A percentile compares a stretch with the other conserved stretches of the same genome.
phyloP scores from a whole-genome alignment of 129 eudicot genomes.

The Flaveria bidentis region DNA sequence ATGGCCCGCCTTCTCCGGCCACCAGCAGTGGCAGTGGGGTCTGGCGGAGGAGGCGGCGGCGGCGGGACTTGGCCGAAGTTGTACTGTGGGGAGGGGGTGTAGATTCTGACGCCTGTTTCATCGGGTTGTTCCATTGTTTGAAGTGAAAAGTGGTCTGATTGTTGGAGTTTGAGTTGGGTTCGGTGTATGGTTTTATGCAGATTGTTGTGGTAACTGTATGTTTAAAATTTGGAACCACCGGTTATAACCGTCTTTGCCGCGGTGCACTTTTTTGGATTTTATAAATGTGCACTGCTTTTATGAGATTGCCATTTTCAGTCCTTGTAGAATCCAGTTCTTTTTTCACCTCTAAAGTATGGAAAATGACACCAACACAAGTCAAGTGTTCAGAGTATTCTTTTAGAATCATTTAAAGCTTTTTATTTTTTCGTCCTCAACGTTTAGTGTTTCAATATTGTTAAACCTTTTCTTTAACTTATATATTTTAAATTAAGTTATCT shows the following conservation, averaged over 20 bases:
- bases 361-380: no score
- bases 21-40: conserved; percentile 28
- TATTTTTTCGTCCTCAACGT: no score
- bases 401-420: no score
- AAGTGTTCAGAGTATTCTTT: no score
- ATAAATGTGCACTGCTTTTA: neutral
- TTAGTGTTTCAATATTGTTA: no score
- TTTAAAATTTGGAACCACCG: conserved; percentile 17
- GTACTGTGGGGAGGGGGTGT: conserved; percentile 53
- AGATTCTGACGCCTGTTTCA: conserved; percentile 61
- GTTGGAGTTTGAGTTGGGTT: neutral
- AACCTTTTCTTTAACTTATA: no score
- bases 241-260: no score
- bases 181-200: conserved; percentile 2
- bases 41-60: conserved; percentile 32
- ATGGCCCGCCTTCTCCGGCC: conserved; percentile 48
- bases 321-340: neutral
- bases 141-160: conserved; percentile 3
- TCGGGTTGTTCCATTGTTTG: conserved; percentile 51
- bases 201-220: conserved; percentile 24
- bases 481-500: no score
- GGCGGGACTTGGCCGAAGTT: conserved; percentile 26
- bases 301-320: neutral
- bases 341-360: neutral
- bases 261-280: neutral